Conservation (phyloP, 805 yeast species). For the Saccharomycopsis schoenii region DNA sequence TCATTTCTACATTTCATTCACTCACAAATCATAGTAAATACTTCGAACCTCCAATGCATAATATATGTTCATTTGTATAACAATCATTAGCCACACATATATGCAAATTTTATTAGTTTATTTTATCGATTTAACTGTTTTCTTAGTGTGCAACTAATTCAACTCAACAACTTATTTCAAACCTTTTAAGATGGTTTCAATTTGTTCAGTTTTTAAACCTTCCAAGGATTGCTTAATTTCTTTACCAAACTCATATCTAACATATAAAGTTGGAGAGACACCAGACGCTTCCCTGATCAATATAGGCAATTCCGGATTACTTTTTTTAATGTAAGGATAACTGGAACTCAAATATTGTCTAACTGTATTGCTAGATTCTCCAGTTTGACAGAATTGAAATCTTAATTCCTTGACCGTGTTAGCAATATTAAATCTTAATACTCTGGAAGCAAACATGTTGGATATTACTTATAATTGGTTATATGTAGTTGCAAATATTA, state of each 20-base stretch:
- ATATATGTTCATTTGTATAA: no score
- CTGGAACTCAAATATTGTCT: constrained; percentile 52
- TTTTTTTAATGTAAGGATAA: constrained; percentile 55
- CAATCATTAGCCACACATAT: no score
- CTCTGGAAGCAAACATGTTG: constrained; percentile 31
- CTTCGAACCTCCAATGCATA: no score
- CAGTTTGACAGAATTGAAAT: constrained; percentile 73
- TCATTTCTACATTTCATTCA: no score
- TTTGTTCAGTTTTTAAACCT: constrained; percentile 24
- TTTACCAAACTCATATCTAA: constrained; percentile 46
- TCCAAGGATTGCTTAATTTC: constrained; percentile 29
- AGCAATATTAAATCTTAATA: constrained; percentile 29
- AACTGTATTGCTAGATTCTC: constrained; percentile 52
- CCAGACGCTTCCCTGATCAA: constrained; percentile 71
- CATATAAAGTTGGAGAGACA: constrained; percentile 62
- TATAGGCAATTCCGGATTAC: constrained; percentile 61
- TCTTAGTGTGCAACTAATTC: no score
- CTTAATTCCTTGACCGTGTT: constrained; percentile 64
- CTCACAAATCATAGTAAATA: no score
- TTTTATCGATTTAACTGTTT: neutral
- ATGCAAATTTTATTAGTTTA: neutral
- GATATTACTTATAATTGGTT: neutral
- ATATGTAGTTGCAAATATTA: neutral
- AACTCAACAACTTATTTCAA: constrained; percentile 8
- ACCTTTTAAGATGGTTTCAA: constrained; percentile 21